Evolutionary conservation across 805 yeast species (phyloP), one percentile per base, ranked within the genome.

Genomic region (Cyberlindnera subsufficiens): DNA sequence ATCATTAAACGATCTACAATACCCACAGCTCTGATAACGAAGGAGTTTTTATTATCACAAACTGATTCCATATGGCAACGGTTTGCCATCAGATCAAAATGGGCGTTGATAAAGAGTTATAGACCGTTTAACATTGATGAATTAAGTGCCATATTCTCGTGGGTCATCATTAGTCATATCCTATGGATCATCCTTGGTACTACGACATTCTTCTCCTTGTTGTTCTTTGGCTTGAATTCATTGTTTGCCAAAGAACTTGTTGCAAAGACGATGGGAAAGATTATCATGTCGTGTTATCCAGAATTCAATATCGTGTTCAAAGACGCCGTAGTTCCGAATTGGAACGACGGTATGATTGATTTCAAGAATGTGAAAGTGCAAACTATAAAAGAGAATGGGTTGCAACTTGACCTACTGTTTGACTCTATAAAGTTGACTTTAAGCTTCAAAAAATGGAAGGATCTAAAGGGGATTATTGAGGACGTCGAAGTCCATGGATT

Each of bases 71-170:
- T 42, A 7, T 67, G 67, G 54, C 71, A 74, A 35, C 59, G 80
- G 25, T 52, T 77, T 25, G 67, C 67, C n/a, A 72, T 77, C 32
- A 63, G 75, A 33, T 64, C 85, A 40, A 86, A 83, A 58, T 90
- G 96, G 96, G 64, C 80, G 8, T 63, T 90, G 40, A 84, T 86
- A 45, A 74, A 80, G 42, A 82, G 84, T 13, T 77, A 82, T 45
- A 72, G 96, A 25, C 96, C 96, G 3, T 86, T 86, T 66, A 89
- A 87, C 55, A 75, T 83, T 19, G 96, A 90, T 65, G 97, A 90
- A 55, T 72, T 87, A 41, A 75, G 87, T 15, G 96, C 97, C 2
- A 68, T 90, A 49, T 82, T 88, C 52, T 85, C 96, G 10, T 90
- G 97, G 97, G 61, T 91, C 32, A 74, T 91, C 32, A 77, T 91